These are phyloP conservation scores for Thermothielavioides terrestris DNA, from an alignment of 495 filamentous ascomycete genomes.

Conservation along the genomic window DNA sequence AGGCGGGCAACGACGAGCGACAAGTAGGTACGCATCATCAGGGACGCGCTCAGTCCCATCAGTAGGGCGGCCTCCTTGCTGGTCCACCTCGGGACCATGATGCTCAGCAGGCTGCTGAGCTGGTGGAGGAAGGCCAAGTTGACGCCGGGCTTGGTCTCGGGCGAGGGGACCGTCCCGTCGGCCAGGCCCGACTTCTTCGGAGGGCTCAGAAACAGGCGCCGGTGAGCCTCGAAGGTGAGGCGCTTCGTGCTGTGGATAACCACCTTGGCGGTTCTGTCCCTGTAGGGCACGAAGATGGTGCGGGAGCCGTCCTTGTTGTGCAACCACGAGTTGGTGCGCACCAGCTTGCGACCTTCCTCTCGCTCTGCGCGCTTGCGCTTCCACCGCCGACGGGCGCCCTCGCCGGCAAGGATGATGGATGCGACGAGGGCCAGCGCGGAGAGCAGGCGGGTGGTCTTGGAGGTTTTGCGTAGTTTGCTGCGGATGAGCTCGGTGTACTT, in stretches of 20 bases:
- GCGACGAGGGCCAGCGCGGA: conserved; percentile 64
- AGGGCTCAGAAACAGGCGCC: conserved; percentile 85
- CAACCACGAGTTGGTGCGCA: conserved; percentile 87
- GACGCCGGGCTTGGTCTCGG: conserved; percentile 84
- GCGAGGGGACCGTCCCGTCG: conserved; percentile 76
- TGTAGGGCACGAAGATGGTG: conserved; percentile 91
- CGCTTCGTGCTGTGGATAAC: conserved; percentile 87
- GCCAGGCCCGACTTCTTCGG: conserved; percentile 65
- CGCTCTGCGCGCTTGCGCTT: conserved; percentile 60
- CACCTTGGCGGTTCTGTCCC: conserved; percentile 77
- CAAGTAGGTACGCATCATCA: conserved; percentile 88
- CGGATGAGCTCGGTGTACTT: conserved; percentile 58
- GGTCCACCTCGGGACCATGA: conserved; percentile 92
- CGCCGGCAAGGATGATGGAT: conserved; percentile 66
- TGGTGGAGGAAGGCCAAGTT: conserved; percentile 99
- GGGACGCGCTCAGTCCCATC: conserved; percentile 75
- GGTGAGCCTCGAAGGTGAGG: conserved; percentile 92
- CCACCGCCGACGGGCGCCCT: conserved; percentile 69
- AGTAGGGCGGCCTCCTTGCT: conserved; percentile 91
- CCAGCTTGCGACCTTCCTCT: conserved; percentile 65
- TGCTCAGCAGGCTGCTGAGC: conserved; percentile 87
- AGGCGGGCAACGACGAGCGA: conserved; percentile 86
- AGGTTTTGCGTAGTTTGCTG: conserved; percentile 50
- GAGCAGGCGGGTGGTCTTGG: conserved; percentile 59
- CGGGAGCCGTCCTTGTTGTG: conserved; percentile 88